Evolutionary conservation across 768 basidiomycete genomes (phyloP).

Genomic region (Amanita pallidorosea): DNA sequence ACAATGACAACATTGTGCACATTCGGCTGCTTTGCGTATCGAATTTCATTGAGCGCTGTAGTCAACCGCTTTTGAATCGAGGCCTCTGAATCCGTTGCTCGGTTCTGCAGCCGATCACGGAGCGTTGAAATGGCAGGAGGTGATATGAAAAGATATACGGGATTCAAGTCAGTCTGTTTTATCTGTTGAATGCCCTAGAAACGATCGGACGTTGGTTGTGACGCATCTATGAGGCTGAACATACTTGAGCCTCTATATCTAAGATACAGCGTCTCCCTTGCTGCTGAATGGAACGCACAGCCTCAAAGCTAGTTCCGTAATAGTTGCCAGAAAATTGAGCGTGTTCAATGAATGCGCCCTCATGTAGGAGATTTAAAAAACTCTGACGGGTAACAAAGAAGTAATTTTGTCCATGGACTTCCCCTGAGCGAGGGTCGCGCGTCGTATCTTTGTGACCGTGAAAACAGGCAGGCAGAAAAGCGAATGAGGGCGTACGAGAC

Average conservation of each 20-base stretch:
- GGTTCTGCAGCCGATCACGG: conserved; percentile 55
- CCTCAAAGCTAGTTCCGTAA: conserved; percentile 85
- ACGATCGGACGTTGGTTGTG: conserved; percentile 6
- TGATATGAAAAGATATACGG: conserved; percentile 86
- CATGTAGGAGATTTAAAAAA: conserved; percentile 59
- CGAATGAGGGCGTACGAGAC: conserved; percentile 49
- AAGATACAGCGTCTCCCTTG: conserved; percentile 79
- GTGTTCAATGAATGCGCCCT: conserved; percentile 84
- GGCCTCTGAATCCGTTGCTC: conserved; percentile 77
- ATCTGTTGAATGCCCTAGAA: conserved; percentile 84
- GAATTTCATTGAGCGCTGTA: conserved; percentile 70
- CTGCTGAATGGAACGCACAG: conserved; percentile 57
- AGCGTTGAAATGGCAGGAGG: conserved; percentile 75
- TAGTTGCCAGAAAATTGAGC: conserved; percentile 89
- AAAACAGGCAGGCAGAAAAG: conserved; percentile 4
- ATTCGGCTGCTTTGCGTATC: conserved; percentile 68
- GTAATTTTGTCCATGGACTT: conserved; percentile 76
- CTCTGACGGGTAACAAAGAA: conserved; percentile 67
- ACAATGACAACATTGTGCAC: conserved; percentile 79
- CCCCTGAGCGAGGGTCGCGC: conserved; percentile 71
- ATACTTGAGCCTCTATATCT: conserved; percentile 92
- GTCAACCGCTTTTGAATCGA: conserved; percentile 66
- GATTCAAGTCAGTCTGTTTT: conserved; percentile 70
- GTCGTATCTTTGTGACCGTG: conserved; percentile 65
- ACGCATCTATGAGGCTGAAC: conserved; percentile 10